These are phyloP conservation scores for Vanrija sp. DNA, from an alignment of 1,284 basidiomycete genomes.

Conservation along the genomic window DNA sequence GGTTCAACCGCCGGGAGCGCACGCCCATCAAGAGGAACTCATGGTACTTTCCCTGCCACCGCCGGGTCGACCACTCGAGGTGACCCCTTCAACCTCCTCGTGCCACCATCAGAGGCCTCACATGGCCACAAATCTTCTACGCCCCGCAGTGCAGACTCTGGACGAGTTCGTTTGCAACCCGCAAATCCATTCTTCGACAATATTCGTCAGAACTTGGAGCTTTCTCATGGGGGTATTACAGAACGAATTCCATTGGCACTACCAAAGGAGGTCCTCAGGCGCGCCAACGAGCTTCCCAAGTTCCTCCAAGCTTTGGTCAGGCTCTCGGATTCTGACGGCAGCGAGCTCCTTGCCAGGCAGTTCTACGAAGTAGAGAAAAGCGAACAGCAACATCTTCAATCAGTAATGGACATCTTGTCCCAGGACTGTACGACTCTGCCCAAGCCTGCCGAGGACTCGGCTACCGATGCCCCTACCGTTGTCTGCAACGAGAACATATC, in stretches of 20 bases:
- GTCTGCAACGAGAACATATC: too few relatives aligned
- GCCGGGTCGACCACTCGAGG: not conserved
- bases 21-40: not conserved
- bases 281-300: conserved; percentile 68
- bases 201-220: conserved; percentile 90
- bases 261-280: conserved; percentile 58
- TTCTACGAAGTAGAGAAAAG: conserved; percentile 87
- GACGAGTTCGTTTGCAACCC: conserved; percentile 44
- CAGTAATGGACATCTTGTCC: conserved; percentile 67
- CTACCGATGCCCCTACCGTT: not conserved
- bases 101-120: not conserved
- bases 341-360: conserved; percentile 56
- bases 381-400: conserved; percentile 83
- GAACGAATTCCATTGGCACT: conserved; percentile 76
- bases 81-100: not conserved
- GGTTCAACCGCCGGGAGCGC: not conserved
- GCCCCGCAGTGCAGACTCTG: not conserved
- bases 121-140: not conserved
- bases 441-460: not conserved
- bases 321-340: conserved; percentile 57
- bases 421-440: not conserved
- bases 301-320: conserved; percentile 76
- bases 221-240: conserved; percentile 73
- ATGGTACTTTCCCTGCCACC: not conserved
- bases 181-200: conserved; percentile 90